These are phyloP conservation scores for Hydrangea macrophylla DNA, from an alignment of 148 eudicot genomes.

Conservation along the genomic window DNA sequence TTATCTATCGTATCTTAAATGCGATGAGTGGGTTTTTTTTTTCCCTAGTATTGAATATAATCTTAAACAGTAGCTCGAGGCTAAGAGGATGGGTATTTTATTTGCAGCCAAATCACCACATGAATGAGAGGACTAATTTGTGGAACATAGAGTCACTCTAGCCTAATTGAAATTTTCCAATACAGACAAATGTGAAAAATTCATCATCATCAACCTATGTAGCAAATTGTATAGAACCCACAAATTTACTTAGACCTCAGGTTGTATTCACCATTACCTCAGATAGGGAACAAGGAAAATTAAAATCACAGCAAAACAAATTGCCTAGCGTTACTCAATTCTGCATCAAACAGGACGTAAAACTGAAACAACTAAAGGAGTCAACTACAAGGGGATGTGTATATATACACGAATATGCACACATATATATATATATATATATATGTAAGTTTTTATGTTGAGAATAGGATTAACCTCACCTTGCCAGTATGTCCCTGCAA, in stretches of 20 bases:
- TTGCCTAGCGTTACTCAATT: not conserved
- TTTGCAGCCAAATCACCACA: too few relatives aligned
- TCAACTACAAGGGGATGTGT: too few relatives aligned
- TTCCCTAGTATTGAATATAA: too few relatives aligned
- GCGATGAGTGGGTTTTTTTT: too few relatives aligned
- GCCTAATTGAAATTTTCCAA: not conserved
- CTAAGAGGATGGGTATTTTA: too few relatives aligned
- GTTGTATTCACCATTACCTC: not conserved
- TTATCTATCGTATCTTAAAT: too few relatives aligned
- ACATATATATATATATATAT: too few relatives aligned
- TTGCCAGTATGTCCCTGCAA: slow-evolving; percentile 95
- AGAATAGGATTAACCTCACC: slow-evolving; percentile 33
- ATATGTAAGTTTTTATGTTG: not conserved
- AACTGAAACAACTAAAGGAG: not conserved
- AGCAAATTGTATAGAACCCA: not conserved
- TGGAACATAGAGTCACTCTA: not conserved
- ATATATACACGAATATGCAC: too few relatives aligned
- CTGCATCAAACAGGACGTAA: not conserved
- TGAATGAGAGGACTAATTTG: too few relatives aligned
- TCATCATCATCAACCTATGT: not conserved
- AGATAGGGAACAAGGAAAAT: too few relatives aligned
- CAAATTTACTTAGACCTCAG: not conserved
- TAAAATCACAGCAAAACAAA: not conserved
- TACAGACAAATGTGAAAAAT: not conserved
- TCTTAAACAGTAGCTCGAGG: too few relatives aligned